Base-by-base conservation (phyloP, 179 eudicot species). In the Carnegiea gigantea region DNA sequence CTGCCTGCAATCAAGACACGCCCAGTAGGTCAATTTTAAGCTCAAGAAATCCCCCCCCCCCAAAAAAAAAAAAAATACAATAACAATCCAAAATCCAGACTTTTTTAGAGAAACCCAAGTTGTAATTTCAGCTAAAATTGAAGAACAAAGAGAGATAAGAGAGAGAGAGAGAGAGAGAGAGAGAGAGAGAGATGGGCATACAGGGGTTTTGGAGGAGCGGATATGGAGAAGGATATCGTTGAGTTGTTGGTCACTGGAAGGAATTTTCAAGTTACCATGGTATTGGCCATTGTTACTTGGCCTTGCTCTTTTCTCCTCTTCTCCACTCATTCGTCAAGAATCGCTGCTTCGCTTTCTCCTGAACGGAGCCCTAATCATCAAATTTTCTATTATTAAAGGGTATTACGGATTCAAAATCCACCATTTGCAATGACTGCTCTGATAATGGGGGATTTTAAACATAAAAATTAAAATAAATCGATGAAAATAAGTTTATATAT, bases 181-280 rank as follows among this genome's bases (percentile, higher is more conserved):
- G n/a, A 71, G 49, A 3, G 73, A 80, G 73, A 78, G 76, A 20
- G 28, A 20, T 9, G 28, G 46, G 48, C 87, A 84, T 85, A 94
- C 95, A 24, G 93, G 93, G 78, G 87, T 77, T 87, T 91, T 93
- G 71, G 93, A 90, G 83, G 92, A 85, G 83, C 86, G 87, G 82
- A 94, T 89, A 28, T 86, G 91, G 53, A 87, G 91, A 72, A 93
- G 88, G 57, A 90, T 54, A n/a, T 91, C 89, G 64, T 67, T 85
- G 65, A 92, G 88, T 30, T 88, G 71, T 80, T 92, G 89, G 71
- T 94, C 98, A 38, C 73, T 82, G 44, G 94, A 81, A 54, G 93
- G 90, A 5, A 84, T 89, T 38, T 53, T 86, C 78, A 93, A 79
- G 78, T 89, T 90, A 26, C 86, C 86, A 38, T 81, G 77, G 44